Conservation (phyloP, 257 asterid species). For the Lycium ferocissimum region DNA sequence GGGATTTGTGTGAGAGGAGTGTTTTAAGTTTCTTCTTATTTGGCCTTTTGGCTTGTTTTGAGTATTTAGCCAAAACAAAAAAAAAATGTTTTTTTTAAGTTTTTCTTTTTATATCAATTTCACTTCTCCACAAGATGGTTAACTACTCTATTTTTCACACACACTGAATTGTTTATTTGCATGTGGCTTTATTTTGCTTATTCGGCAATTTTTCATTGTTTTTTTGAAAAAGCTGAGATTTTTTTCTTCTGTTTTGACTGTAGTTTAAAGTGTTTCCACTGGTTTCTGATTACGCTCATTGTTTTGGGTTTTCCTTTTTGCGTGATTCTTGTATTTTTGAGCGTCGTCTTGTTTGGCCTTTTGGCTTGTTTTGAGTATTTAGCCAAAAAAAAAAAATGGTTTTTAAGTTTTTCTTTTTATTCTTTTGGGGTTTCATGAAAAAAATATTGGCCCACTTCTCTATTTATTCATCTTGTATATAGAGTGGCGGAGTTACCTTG, state of each 20-base stretch:
- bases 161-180: not conserved
- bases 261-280: not conserved
- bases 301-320: not conserved
- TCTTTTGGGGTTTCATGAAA: too few relatives aligned
- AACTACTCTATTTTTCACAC: not conserved
- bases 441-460: too few relatives aligned
- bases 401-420: constrained; percentile 30
- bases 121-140: constrained; percentile 65
- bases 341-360: too few relatives aligned
- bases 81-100: too few relatives aligned
- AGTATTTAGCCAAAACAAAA: too few relatives aligned
- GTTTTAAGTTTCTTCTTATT: too few relatives aligned
- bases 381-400: too few relatives aligned
- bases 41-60: too few relatives aligned
- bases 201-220: not conserved
- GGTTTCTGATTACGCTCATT: not conserved
- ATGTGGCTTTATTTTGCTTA: not conserved
- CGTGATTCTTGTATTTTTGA: too few relatives aligned
- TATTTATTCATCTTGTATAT: too few relatives aligned
- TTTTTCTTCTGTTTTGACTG: not conserved
- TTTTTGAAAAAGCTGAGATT: not conserved
- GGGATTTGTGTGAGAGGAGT: not conserved
- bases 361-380: too few relatives aligned
- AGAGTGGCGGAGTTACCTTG: too few relatives aligned
- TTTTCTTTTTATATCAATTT: constrained; percentile 60